Evolutionary conservation across 495 filamentous ascomycete species (phyloP).

Genomic region (Parathielavia appendiculata): DNA sequence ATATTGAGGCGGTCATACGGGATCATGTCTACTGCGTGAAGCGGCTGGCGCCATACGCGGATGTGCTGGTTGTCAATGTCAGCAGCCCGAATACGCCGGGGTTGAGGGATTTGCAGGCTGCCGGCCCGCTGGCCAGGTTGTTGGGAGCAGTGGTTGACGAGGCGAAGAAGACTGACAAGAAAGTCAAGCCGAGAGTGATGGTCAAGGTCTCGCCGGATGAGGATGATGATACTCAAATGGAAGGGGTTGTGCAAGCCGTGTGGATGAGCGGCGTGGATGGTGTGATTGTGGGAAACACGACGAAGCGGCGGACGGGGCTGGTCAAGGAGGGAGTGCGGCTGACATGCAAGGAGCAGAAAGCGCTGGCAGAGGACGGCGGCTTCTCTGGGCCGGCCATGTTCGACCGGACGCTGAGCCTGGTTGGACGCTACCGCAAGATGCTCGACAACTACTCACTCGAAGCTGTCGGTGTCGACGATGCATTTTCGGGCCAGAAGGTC

Average conservation of each 20-base stretch:
- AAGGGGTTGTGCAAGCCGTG: conserved; percentile 82
- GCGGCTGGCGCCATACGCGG: conserved; percentile 75
- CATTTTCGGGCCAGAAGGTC: conserved; percentile 55
- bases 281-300: conserved; percentile 97
- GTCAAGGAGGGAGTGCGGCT: conserved; percentile 59
- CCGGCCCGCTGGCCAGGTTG: conserved; percentile 73
- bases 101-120: conserved; percentile 73
- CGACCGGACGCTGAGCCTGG: conserved; percentile 65
- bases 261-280: conserved; percentile 82
- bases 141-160: conserved; percentile 77
- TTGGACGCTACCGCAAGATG: conserved; percentile 68
- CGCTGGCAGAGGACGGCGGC: conserved; percentile 73
- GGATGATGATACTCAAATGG: conserved; percentile 72
- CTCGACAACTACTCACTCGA: conserved; percentile 53
- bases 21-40: conserved; percentile 88
- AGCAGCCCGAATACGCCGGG: conserved; percentile 95
- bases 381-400: conserved; percentile 89
- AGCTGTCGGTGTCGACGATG: conserved; percentile 16
- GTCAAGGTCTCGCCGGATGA: conserved; percentile 97
- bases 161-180: conserved; percentile 59
- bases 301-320: conserved; percentile 69
- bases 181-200: conserved; percentile 77
- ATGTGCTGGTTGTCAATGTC: conserved; percentile 94
- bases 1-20: conserved; percentile 72
- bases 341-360: conserved; percentile 58